phyloP scores from a whole-genome alignment of 352 stramenopile species.

The Phytopythium cucurbitacearum region DNA sequence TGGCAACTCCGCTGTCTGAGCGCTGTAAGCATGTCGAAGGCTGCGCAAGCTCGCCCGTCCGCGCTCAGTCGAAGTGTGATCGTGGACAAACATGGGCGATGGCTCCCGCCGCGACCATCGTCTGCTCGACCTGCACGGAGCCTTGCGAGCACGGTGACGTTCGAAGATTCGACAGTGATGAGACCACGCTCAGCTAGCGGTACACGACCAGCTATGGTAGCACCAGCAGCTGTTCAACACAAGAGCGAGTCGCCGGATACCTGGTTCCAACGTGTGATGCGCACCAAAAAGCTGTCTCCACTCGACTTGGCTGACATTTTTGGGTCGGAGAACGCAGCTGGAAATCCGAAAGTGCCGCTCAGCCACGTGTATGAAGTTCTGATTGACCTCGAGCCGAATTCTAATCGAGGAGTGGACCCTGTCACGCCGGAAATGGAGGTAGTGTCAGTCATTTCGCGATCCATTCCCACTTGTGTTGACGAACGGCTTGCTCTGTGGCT shows the following conservation, averaged over 20 bases:
- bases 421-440: slow-evolving; percentile 56
- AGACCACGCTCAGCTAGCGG: too few relatives aligned
- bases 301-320: slow-evolving; percentile 56
- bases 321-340: slow-evolving; percentile 33
- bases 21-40: too few relatives aligned
- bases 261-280: slow-evolving; percentile 57
- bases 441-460: not conserved
- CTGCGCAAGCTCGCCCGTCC: too few relatives aligned
- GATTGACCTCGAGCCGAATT: slow-evolving; percentile 40
- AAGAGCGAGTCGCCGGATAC: slow-evolving; percentile 27
- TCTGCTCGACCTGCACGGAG: too few relatives aligned
- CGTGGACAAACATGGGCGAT: too few relatives aligned
- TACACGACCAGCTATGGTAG: too few relatives aligned
- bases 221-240: not conserved
- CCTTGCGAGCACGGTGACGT: too few relatives aligned
- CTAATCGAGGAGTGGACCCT: slow-evolving; percentile 21
- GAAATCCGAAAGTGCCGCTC: slow-evolving; percentile 34
- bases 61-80: too few relatives aligned
- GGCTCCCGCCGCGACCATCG: too few relatives aligned
- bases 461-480: not conserved
- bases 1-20: too few relatives aligned
- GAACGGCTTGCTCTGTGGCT: slow-evolving; percentile 2
- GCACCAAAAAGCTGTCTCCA: slow-evolving; percentile 33
- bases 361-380: slow-evolving; percentile 51
- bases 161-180: too few relatives aligned